phyloP scores from a whole-genome alignment of 208 protist species.

The Leishmania braziliensis region DNA sequence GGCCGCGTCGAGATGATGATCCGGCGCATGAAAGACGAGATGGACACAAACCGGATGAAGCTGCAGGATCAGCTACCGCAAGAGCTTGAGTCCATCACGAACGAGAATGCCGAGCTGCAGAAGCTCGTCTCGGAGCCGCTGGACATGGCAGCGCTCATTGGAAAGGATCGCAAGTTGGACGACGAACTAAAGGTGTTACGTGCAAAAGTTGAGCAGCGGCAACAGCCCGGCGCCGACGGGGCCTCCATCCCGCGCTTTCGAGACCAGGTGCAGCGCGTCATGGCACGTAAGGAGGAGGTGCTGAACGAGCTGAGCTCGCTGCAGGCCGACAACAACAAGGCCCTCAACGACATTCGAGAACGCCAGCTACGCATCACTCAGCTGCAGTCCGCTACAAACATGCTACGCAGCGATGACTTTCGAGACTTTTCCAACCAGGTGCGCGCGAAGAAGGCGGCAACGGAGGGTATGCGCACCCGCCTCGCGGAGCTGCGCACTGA shows the following conservation, averaged over 20 bases:
- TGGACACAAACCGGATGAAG: constrained; percentile 86
- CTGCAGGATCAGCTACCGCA: constrained; percentile 87
- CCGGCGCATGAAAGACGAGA: constrained; percentile 85
- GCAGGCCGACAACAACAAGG: constrained; percentile 78
- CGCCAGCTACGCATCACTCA: constrained; percentile 74
- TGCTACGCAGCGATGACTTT: constrained; percentile 89
- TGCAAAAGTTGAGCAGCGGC: constrained; percentile 59
- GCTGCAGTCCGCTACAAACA: constrained; percentile 78
- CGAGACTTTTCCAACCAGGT: constrained; percentile 82
- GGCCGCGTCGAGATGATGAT: constrained; percentile 85
- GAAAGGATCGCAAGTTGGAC: constrained; percentile 75
- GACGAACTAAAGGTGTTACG: constrained; percentile 66
- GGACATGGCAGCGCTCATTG: constrained; percentile 64
- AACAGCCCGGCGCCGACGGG: constrained; percentile 76
- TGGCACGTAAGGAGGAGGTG: constrained; percentile 69
- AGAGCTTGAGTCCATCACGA: constrained; percentile 70
- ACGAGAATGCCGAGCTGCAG: constrained; percentile 79
- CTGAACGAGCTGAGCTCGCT: constrained; percentile 66
- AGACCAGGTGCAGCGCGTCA: constrained; percentile 81
- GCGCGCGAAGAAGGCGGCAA: constrained; percentile 82
- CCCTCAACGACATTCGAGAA: constrained; percentile 75
- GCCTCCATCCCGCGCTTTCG: constrained; percentile 79
- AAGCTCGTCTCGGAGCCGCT: constrained; percentile 85
- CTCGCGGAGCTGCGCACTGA: constrained; percentile 85
- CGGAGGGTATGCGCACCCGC: constrained; percentile 77